Base-by-base conservation (phyloP, 1,284 basidiomycete species). In the Schizophyllum amplum region DNA sequence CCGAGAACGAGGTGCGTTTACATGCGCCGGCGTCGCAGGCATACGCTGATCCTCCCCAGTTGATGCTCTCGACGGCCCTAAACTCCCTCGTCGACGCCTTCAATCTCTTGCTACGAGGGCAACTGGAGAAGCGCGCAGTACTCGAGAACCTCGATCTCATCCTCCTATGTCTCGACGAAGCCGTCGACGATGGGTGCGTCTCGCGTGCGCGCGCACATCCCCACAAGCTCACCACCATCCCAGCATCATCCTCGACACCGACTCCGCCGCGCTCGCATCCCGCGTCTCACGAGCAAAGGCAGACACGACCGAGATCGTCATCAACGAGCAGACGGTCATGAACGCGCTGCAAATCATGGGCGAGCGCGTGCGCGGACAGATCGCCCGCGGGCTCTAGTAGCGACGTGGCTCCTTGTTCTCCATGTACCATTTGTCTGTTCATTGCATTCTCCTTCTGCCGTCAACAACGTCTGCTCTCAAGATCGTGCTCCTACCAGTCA, bases 321-420 rank as follows among this genome's bases (percentile, higher is more conserved):
- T 99, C 80, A 99, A 98, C 79, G 97, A 99, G 74, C 94, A 98
- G 74, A 96, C 93, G 4, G 79, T 97, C 61, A 80, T 96, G 81
- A 94, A 79, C 67, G 93, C 93, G 42, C 93, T 94, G 73, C 90
- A 93, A 70, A 93, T 90, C 1, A 85, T 97, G 64, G 90, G 88
- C 72, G 92, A 94, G 69, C 48, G 48, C 21, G 48, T 50, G 4
- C 48, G 33, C 33, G 33, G 33, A 17, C 33, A 42, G 7, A 42
- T 42, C 33, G 33, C 33, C 13, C 33, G 33, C 2, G 33, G 33
- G 13, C 33, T 42, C 5, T 33, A 33, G 27, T n/a, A n/a, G n/a
- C n/a, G n/a, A n/a, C n/a, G n/a, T n/a, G n/a, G n/a, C n/a, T n/a
- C n/a, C n/a, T n/a, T n/a, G n/a, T n/a, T n/a, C n/a, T n/a, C n/a